These are phyloP conservation scores for Candida tallmaniae DNA, from an alignment of 805 yeast species.

Conservation along the genomic window DNA sequence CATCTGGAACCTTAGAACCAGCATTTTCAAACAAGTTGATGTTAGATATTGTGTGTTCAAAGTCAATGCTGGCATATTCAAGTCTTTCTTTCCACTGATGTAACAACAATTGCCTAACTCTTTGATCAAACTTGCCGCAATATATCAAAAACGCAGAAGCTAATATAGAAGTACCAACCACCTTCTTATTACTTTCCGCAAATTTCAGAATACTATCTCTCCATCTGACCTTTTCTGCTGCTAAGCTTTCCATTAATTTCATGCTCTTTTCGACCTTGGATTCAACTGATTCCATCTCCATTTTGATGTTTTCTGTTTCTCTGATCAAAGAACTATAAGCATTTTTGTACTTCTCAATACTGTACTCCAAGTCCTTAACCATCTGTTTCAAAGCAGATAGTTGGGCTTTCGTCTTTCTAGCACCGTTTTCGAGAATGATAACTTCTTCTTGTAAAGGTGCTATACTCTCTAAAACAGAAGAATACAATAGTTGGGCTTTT, in stretches of 20 bases:
- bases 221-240: slow-evolving; percentile 75
- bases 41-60: slow-evolving; percentile 7
- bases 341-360: slow-evolving; percentile 63
- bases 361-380: slow-evolving; percentile 67
- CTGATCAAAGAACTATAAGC: slow-evolving; percentile 72
- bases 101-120: slow-evolving; percentile 33
- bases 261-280: slow-evolving; percentile 59
- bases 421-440: slow-evolving; percentile 49
- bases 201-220: slow-evolving; percentile 50
- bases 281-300: slow-evolving; percentile 62
- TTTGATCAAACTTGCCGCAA: slow-evolving; percentile 55
- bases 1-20: slow-evolving; percentile 46
- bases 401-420: slow-evolving; percentile 61
- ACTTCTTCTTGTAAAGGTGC: slow-evolving; percentile 75
- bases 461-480: slow-evolving; percentile 62
- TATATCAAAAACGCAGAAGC: slow-evolving; percentile 60
- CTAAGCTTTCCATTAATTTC: slow-evolving; percentile 56
- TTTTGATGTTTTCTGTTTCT: slow-evolving; percentile 70
- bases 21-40: slow-evolving; percentile 1
- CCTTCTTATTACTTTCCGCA: slow-evolving; percentile 34
- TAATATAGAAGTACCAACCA: slow-evolving; percentile 65
- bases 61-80: slow-evolving; percentile 7
- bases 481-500: slow-evolving; percentile 77
- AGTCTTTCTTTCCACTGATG: slow-evolving; percentile 36
- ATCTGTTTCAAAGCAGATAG: slow-evolving; percentile 73